Base-by-base conservation (phyloP, 2,329 filamentous ascomycete species). In the Dryadomyces quercivorus region DNA sequence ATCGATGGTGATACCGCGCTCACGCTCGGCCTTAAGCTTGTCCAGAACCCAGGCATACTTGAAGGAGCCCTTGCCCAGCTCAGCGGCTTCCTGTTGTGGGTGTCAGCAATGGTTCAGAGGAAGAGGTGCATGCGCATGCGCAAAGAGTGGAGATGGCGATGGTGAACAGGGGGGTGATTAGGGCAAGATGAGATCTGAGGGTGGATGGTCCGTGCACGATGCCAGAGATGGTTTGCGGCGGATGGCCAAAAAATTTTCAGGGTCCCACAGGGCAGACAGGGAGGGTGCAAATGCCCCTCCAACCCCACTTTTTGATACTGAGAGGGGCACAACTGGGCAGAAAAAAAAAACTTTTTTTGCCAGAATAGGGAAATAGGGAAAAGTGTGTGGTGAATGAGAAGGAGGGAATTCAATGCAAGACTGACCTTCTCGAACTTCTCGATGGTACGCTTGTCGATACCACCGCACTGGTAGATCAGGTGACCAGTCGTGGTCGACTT, bases 381-480 rank as follows among this genome's bases (percentile, higher is more conserved):
- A 54, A 36, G 34, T n/a, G n/a, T n/a, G n/a, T n/a, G n/a, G n/a
- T n/a, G n/a, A n/a, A n/a, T n/a, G n/a, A n/a, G n/a, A 42, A 36
- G 7, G 22, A 13, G 26, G 49, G n/a, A 36, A 48, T 20, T 38
- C 46, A n/a, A n/a, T n/a, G n/a, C n/a, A n/a, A n/a, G 44, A 72
- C 83, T 73, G 77, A 94, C 90, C 89, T 98, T 98, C 91, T 98
- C 93, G 85, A 98, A 98, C 88, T 98, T 98, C 87, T 98, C 93
- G 75, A 98, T 98, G 77, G 92, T 97, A 90, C 93, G 92, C 84
- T 92, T 90, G 88, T 98, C 93, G 73, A 97, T 98, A 89, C 93
- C 93, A 86, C 93, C 93, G 83, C 93, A 97, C 87, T 98, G 92
- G 90, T 97, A 97, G 88, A 98, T 97, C 85, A 98, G 85, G 82